Evolutionary conservation across 2,329 filamentous ascomycete species (phyloP).

Genomic region (Clonostachys rosea): DNA sequence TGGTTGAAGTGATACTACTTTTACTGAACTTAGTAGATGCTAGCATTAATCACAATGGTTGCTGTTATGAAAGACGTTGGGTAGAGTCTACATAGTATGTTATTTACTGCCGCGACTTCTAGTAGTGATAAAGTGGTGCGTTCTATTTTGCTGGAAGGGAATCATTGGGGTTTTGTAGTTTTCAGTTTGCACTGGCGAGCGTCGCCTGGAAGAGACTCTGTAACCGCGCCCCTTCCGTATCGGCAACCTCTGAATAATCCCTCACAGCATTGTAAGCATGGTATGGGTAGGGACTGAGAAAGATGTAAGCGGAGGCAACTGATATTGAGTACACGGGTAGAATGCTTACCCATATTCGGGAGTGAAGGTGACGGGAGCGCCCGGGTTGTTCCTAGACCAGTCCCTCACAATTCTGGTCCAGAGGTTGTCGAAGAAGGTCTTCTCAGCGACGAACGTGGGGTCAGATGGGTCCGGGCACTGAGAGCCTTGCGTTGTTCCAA

Average conservation of each 20-base stretch:
- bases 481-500: conserved; percentile 26
- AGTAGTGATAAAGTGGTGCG: too few relatives aligned
- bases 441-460: conserved; percentile 16
- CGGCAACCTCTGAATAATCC: conserved; percentile 13
- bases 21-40: too few relatives aligned
- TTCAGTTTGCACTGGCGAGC: too few relatives aligned
- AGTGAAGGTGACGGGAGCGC: background rate
- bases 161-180: too few relatives aligned
- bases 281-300: conserved; percentile 14
- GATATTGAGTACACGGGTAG: too few relatives aligned
- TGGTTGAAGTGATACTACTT: too few relatives aligned
- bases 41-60: too few relatives aligned
- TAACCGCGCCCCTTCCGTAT: conserved; percentile 13
- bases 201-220: conserved; percentile 8
- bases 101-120: too few relatives aligned
- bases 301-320: too few relatives aligned
- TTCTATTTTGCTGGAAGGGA: too few relatives aligned
- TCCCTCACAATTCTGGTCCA: conserved; percentile 10
- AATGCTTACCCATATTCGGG: conserved; percentile 5
- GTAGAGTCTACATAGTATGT: too few relatives aligned
- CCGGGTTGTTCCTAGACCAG: background rate
- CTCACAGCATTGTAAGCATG: conserved; percentile 11
- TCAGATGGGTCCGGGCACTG: conserved; percentile 26
- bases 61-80: too few relatives aligned
- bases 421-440: conserved; percentile 20